A percentile compares a stretch with the other conserved stretches of the same genome.
phyloP scores from a whole-genome alignment of 176 grass and related monocot species.

The Carex kokanica region DNA sequence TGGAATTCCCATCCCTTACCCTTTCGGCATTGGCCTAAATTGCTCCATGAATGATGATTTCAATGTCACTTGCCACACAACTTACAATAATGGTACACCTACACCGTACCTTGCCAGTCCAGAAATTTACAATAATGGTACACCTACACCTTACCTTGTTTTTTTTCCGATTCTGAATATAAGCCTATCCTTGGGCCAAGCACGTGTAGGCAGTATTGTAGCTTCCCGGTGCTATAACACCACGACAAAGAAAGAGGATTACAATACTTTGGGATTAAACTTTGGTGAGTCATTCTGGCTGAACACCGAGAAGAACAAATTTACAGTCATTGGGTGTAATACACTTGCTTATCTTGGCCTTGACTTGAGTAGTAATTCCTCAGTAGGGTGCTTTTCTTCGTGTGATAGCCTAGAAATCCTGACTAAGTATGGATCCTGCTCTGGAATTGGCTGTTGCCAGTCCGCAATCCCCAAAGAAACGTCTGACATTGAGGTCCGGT shows the following conservation, averaged over 20 bases:
- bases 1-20: neutral
- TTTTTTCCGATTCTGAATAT: neutral
- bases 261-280: accelerated
- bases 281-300: no score
- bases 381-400: neutral
- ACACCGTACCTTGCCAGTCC: no score
- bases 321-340: neutral
- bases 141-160: no score
- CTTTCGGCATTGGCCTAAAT: neutral
- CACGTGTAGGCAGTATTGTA: neutral
- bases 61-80: no score
- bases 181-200: neutral
- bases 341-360: neutral
- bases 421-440: neutral
- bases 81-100: no score
- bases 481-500: neutral
- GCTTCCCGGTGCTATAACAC: neutral
- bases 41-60: accelerated
- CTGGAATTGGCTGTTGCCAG: slow-evolving; percentile 15
- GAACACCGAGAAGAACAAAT: neutral
- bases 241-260: neutral
- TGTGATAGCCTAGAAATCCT: neutral
- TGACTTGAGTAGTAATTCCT: neutral
- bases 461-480: neutral
- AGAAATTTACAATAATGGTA: no score